Evolutionary conservation across 192 early-diverging fungal species (phyloP).

Genomic region (Entomortierella chlamydospora): DNA sequence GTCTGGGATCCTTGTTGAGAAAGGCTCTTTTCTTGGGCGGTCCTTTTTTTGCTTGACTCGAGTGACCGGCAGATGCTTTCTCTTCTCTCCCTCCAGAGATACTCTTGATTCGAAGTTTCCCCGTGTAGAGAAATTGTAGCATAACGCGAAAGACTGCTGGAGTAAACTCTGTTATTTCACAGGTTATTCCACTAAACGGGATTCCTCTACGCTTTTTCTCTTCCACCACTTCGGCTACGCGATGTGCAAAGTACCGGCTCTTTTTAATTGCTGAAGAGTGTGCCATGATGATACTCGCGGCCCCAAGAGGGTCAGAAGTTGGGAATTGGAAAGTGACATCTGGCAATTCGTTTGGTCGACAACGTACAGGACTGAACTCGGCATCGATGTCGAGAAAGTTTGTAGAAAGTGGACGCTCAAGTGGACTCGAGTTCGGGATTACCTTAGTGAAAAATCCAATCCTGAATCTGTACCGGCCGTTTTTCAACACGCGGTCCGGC

Average conservation of each 20-base stretch:
- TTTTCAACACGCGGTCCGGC: conserved; percentile 14
- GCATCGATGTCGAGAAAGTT: conserved; percentile 32
- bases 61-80: neutral
- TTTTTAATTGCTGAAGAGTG: conserved; percentile 15
- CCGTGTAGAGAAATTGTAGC: conserved; percentile 35
- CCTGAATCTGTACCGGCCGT: conserved; percentile 32
- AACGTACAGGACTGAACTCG: conserved; percentile 11
- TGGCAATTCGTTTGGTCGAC: neutral
- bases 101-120: conserved; percentile 2
- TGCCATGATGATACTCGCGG: conserved; percentile 8
- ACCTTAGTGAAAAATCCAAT: conserved; percentile 30
- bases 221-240: conserved; percentile 1
- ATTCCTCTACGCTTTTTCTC: neutral
- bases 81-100: neutral
- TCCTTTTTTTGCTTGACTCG: neutral
- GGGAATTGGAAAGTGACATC: conserved; percentile 40
- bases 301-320: neutral
- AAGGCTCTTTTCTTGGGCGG: neutral
- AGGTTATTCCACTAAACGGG: conserved; percentile 4
- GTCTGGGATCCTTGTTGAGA: neutral
- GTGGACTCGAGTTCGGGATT: conserved; percentile 1
- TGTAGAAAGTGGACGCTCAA: conserved; percentile 4
- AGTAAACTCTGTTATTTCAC: conserved; percentile 25
- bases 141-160: conserved; percentile 34
- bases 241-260: conserved; percentile 23